Percentiles rank a stretch among this genome's conserved stretches.
Conservation (phyloP, 176 grass and related monocot genomes). For the Elymus sibiricus region DNA sequence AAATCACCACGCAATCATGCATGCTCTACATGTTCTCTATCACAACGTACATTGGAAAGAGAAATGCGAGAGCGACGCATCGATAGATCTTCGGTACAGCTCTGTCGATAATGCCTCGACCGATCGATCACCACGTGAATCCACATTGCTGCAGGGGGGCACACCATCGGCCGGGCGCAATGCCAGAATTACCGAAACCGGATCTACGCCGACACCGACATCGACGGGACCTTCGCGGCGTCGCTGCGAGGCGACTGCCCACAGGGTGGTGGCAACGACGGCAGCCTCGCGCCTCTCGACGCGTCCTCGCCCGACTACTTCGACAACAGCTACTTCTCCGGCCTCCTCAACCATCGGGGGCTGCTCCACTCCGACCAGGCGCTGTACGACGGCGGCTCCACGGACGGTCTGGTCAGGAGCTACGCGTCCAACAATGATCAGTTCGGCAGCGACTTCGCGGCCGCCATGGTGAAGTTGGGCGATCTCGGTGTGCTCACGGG, state of each 20-base stretch:
- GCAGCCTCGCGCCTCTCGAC: conserved; percentile 39
- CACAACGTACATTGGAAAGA: not conserved
- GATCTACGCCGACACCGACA: conserved; percentile 74
- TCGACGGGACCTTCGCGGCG: conserved; percentile 40
- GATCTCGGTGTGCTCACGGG: conserved; percentile 41
- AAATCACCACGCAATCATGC: conserved; percentile 14
- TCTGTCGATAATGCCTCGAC: not conserved
- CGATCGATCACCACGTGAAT: not conserved
- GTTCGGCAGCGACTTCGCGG: conserved; percentile 37
- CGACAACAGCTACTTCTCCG: conserved; percentile 52
- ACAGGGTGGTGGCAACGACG: conserved; percentile 27
- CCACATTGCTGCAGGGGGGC: conserved; percentile 33
- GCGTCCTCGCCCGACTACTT: conserved; percentile 25
- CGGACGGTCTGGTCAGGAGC: conserved; percentile 17
- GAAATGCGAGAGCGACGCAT: not conserved
- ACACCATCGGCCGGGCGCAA: conserved; percentile 70
- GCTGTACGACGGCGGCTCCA: conserved; percentile 36
- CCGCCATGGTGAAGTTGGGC: conserved; percentile 44
- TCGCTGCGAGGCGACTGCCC: conserved; percentile 44
- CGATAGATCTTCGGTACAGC: not conserved
- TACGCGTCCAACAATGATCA: conserved; percentile 16
- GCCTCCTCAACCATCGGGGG: conserved; percentile 22
- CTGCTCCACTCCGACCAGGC: conserved; percentile 66
- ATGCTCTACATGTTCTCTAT: not conserved
- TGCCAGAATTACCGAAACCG: conserved; percentile 54